A percentile compares a stretch with the other conserved stretches of the same genome.
These are phyloP conservation scores for Obba rivulosa DNA, from an alignment of 768 basidiomycete species.

Conservation along the genomic window DNA sequence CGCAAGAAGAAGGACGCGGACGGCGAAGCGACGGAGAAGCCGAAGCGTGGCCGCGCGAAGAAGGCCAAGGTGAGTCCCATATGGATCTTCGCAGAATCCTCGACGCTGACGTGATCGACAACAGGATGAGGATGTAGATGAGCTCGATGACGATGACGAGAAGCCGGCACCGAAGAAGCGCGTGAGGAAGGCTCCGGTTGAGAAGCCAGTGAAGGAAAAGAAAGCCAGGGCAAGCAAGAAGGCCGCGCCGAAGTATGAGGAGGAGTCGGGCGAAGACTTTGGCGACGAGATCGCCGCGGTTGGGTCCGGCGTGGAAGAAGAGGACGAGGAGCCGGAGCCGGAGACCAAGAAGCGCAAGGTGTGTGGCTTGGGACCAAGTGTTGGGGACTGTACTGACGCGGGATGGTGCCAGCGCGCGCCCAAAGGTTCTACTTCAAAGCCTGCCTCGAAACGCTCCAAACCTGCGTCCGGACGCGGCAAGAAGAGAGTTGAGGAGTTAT, in stretches of 20 bases:
- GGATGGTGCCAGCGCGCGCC: too few species aligned
- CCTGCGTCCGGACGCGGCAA: slow-evolving; percentile 17
- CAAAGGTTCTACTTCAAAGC: slow-evolving; percentile 16
- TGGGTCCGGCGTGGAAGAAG: slow-evolving; percentile 36
- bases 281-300: slow-evolving; percentile 37
- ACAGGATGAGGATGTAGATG: slow-evolving; percentile 17
- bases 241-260: slow-evolving; percentile 34
- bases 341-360: slow-evolving; percentile 70
- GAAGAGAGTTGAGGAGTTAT: slow-evolving; percentile 15
- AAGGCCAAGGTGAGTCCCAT: slow-evolving; percentile 22
- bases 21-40: slow-evolving; percentile 19
- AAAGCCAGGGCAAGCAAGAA: slow-evolving; percentile 49
- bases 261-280: slow-evolving; percentile 44
- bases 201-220: slow-evolving; percentile 28
- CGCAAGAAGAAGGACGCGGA: slow-evolving; percentile 23
- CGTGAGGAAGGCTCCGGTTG: slow-evolving; percentile 37
- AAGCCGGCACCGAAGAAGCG: slow-evolving; percentile 53
- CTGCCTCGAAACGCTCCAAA: slow-evolving; percentile 16
- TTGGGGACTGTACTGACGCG: neutral
- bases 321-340: slow-evolving; percentile 36
- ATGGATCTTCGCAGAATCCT: neutral
- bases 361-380: slow-evolving; percentile 5
- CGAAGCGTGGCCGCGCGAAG: slow-evolving; percentile 24
- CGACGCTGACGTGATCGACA: neutral
- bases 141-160: slow-evolving; percentile 33